phyloP scores from a whole-genome alignment of 1,139 yeast species.

The Hemisphaericaspora subhashii region DNA sequence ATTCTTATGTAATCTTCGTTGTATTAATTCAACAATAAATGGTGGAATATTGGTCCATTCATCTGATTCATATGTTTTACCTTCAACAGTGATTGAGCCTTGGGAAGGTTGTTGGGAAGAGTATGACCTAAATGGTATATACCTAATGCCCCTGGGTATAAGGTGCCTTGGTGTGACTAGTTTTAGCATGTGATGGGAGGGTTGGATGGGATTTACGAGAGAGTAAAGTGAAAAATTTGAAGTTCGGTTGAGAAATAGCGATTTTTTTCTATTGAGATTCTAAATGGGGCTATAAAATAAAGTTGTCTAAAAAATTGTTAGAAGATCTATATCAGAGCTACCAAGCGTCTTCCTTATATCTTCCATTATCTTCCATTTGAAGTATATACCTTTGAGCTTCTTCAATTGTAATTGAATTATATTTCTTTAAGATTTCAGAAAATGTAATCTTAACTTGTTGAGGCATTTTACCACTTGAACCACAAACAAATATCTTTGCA shows the following conservation, averaged over 20 bases:
- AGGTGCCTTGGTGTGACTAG: conserved; percentile 4
- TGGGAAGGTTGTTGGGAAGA: conserved; percentile 25
- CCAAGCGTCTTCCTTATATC: conserved; percentile 94
- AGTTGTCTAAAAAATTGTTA: not conserved
- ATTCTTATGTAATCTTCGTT: conserved; percentile 71
- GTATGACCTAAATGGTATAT: conserved; percentile 6
- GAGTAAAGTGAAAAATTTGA: not conserved
- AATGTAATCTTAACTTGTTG: conserved; percentile 80
- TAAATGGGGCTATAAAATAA: not conserved
- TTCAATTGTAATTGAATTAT: conserved; percentile 35
- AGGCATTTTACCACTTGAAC: conserved; percentile 96
- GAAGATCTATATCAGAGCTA: conserved; percentile 20
- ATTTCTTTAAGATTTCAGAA: conserved; percentile 54
- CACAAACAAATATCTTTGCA: conserved; percentile 77
- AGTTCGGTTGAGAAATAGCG: no score
- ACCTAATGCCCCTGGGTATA: not conserved
- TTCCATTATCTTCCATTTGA: conserved; percentile 61
- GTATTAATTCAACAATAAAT: conserved; percentile 65
- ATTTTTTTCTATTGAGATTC: conserved; percentile 1
- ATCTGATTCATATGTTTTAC: conserved; percentile 58
- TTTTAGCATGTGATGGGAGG: conserved; percentile 2
- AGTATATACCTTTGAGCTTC: conserved; percentile 53
- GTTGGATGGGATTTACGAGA: not conserved
- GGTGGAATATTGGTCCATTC: conserved; percentile 87
- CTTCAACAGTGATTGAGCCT: conserved; percentile 47